Percentiles rank a stretch among this genome's conserved stretches.
Conservation (phyloP, 2,329 filamentous ascomycete species). For the Talaromyces sp. region DNA sequence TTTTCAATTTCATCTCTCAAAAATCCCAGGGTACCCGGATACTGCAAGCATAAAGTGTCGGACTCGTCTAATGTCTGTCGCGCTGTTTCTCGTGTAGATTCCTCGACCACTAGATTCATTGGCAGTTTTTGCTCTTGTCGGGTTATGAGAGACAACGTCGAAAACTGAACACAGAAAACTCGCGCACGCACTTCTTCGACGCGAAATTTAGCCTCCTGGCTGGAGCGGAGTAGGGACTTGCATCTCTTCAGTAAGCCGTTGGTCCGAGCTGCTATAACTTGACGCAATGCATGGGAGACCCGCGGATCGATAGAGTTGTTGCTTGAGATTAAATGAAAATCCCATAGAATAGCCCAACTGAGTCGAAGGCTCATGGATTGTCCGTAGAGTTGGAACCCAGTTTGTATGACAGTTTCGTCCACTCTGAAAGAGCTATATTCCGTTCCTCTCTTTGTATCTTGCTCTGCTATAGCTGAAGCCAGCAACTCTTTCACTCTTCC, state of each 20-base stretch:
- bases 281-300: background rate
- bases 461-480: background rate
- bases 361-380: background rate
- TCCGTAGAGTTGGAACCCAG: background rate
- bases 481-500: background rate
- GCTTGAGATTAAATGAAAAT: slow-evolving; percentile 4
- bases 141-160: background rate
- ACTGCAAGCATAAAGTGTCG: background rate
- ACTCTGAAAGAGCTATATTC: background rate
- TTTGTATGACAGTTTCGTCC: slow-evolving; percentile 2
- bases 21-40: background rate
- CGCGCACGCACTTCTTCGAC: background rate
- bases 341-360: background rate
- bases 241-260: background rate
- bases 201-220: background rate
- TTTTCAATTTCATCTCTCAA: background rate
- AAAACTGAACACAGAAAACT: background rate
- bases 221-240: background rate
- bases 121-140: background rate
- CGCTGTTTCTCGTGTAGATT: background rate
- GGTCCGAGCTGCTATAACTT: background rate
- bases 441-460: background rate
- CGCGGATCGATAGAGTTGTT: background rate
- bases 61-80: background rate
- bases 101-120: background rate